Evolutionary conservation across 163 green algal genomes (phyloP), one percentile per base, ranked within the genome.

Genomic region (Coccomyxa subellipsoidea): DNA sequence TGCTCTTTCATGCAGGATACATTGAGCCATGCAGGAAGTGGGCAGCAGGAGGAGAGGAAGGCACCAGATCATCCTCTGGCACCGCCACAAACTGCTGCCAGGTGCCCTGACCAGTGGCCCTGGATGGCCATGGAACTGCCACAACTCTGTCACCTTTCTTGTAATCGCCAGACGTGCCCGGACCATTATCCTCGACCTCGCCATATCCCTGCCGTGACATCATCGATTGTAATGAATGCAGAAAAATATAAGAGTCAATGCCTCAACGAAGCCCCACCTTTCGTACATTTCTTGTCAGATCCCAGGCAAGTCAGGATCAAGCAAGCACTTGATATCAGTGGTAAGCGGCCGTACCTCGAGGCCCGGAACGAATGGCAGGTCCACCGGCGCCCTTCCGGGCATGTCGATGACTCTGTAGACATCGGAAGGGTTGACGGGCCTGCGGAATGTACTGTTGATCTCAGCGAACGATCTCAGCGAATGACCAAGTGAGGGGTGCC

Each of bases 61-160:
- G 7, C 78, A 91, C 80, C 73, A 92, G 80, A 75, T 85, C 53
- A 10, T 80, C 81, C 70, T 89, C 87, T 1, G 38, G 36, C 2
- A 86, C 82, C 0, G 59, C 34, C 15, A 90, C 27, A 83, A 89
- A 93, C 82, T 93, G 76, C 83, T 90, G 84, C 88, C 88, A 94
- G 0, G 88, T 91, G 53, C 90, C 90, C 23, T 81, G 69, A 34
- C 88, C 86, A 34, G 66, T 35, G 18, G n/a, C 29, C 66, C 29
- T 32, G 77, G 18, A 34, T 23, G 66, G 66, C 66, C 66, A 73
- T 73, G 66, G 66, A 18, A 73, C 66, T 73, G 66, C 66, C 18
- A 73, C 66, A 18, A 73, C 66, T 18, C 66, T 27, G 29, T 73
- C 29, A 0, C 66, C 66, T 34, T 36, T 73, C n/a, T 34, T 73